A percentile compares a stretch with the other conserved stretches of the same genome.
phyloP scores from a whole-genome alignment of 1,284 basidiomycete genomes.

The Thelephora terrestris region DNA sequence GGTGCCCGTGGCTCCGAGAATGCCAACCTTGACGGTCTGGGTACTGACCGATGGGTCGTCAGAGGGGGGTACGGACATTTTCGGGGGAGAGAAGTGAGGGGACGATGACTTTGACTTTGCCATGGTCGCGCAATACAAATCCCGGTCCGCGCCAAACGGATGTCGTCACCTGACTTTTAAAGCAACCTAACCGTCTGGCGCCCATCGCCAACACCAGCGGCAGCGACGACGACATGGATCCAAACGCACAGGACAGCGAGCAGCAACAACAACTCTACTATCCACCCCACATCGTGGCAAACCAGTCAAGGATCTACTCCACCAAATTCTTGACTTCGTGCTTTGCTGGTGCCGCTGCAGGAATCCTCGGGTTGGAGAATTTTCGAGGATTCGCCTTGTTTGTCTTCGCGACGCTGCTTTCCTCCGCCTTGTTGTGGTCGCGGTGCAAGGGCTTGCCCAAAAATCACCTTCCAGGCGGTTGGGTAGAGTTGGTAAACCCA shows the following conservation, averaged over 20 bases:
- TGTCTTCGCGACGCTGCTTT: constrained; percentile 53
- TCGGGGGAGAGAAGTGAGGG: neutral
- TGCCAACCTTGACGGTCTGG: constrained; percentile 58
- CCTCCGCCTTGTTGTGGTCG: constrained; percentile 54
- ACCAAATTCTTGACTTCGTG: constrained; percentile 73
- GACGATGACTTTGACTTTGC: neutral
- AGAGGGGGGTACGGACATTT: neutral
- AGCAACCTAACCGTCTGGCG: too few species aligned
- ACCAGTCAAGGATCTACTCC: constrained; percentile 46
- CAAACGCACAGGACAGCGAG: constrained; percentile 29
- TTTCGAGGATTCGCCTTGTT: constrained; percentile 75
- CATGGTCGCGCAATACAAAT: neutral
- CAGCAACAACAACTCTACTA: constrained; percentile 45
- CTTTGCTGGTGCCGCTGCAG: constrained; percentile 77
- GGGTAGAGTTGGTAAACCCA: constrained; percentile 61
- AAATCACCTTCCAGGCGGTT: constrained; percentile 52
- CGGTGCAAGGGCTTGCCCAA: constrained; percentile 57
- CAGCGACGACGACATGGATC: constrained; percentile 20
- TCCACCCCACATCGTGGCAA: constrained; percentile 61
- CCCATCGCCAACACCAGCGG: constrained; percentile 8
- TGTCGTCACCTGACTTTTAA: constrained; percentile 1
- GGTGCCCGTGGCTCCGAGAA: constrained; percentile 94
- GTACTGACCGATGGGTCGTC: neutral
- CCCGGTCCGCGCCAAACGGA: too few species aligned
- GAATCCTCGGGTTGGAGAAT: constrained; percentile 80